Conservation (phyloP, 2,329 filamentous ascomycete species). For the Talaromyces verruculosus region DNA sequence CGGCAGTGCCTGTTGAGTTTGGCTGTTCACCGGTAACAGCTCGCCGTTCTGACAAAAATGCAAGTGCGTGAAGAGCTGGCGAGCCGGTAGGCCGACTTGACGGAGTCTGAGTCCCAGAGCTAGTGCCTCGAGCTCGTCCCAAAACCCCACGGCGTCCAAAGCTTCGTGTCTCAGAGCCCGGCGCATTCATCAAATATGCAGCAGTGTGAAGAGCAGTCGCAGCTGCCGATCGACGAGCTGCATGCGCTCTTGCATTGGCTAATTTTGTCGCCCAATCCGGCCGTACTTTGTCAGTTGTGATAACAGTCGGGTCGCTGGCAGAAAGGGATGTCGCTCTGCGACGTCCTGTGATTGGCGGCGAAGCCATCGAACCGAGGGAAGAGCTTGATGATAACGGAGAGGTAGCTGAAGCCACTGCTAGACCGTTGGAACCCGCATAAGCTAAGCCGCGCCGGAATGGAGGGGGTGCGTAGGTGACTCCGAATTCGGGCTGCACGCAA, state of each 20-base stretch:
- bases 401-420: slow-evolving; percentile 51
- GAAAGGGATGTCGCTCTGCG: slow-evolving; percentile 70
- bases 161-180: slow-evolving; percentile 49
- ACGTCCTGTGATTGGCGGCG: slow-evolving; percentile 45
- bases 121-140: slow-evolving; percentile 42
- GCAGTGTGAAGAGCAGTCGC: slow-evolving; percentile 93
- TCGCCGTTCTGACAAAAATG: slow-evolving; percentile 49
- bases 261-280: slow-evolving; percentile 95
- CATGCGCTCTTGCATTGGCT: slow-evolving; percentile 77
- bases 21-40: slow-evolving; percentile 33
- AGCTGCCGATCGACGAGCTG: slow-evolving; percentile 81
- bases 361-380: slow-evolving; percentile 57
- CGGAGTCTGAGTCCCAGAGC: slow-evolving; percentile 35
- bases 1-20: background rate
- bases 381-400: slow-evolving; percentile 85
- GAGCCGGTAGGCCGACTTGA: slow-evolving; percentile 33
- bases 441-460: slow-evolving; percentile 81
- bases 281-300: slow-evolving; percentile 87
- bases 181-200: slow-evolving; percentile 77
- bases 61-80: slow-evolving; percentile 47
- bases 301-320: slow-evolving; percentile 77
- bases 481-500: slow-evolving; percentile 91
- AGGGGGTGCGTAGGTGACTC: slow-evolving; percentile 89
- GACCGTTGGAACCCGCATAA: slow-evolving; percentile 57
- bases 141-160: slow-evolving; percentile 60